phyloP scores from a whole-genome alignment of 441 rosid species.

The Adansonia rubrostipa region DNA sequence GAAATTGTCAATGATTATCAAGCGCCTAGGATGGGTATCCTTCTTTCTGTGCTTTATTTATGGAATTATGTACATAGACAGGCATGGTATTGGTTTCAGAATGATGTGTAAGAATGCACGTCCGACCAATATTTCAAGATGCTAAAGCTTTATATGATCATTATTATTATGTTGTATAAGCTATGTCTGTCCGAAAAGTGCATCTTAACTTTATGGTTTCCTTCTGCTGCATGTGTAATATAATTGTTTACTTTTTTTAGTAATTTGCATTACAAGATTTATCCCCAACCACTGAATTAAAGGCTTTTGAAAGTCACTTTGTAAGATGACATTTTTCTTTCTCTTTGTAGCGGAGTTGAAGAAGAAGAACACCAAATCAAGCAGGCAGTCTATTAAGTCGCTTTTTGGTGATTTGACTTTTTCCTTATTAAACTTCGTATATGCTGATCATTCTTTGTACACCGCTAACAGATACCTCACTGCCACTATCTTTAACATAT shows the following conservation, averaged over 20 bases:
- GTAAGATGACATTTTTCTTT: constrained; percentile 1
- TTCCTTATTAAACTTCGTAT: neutral
- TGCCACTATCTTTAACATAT: constrained; percentile 2
- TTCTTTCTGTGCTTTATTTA: constrained; percentile 16
- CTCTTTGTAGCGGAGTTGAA: constrained; percentile 56
- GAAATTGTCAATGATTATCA: constrained; percentile 70
- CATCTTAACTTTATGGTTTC: neutral
- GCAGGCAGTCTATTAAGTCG: constrained; percentile 58
- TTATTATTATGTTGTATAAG: neutral
- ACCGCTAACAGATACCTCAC: neutral
- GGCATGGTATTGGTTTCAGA: neutral
- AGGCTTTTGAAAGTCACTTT: neutral
- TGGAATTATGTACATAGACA: constrained; percentile 5
- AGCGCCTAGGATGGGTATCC: constrained; percentile 64
- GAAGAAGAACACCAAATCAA: constrained; percentile 51
- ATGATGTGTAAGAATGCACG: neutral
- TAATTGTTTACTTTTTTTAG: neutral
- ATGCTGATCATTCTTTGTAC: neutral
- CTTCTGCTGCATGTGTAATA: neutral
- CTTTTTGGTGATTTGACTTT: constrained; percentile 51
- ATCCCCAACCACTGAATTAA: too few species aligned
- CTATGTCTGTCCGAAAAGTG: neutral
- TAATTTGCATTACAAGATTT: neutral
- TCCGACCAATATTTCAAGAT: neutral
- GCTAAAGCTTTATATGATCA: neutral